Evolutionary conservation across 805 yeast species (phyloP), one percentile per base, ranked within the genome.

Genomic region (Candida dajiaensis): DNA sequence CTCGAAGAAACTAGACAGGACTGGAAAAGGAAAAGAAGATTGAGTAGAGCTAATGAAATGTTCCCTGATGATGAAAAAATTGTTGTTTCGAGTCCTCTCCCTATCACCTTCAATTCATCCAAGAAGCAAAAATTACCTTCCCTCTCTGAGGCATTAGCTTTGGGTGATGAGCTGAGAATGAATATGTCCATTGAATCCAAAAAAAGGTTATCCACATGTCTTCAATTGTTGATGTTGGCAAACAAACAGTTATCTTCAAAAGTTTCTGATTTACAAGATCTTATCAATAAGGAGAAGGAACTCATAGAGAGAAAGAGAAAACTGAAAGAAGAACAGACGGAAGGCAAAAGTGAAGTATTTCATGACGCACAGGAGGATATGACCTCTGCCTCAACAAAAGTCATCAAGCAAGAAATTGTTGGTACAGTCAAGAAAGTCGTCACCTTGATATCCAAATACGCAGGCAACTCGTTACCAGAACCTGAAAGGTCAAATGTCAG

Each of bases 381-480:
- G 51, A 43, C 55, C 2, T 36, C 43, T 23, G 33, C 31, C 8
- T 19, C 31, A 21, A 33, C 44, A n/a, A 46, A 49, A 12, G 59
- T 80, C 40, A 74, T 90, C 31, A 85, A 87, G 52, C 77, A 81
- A 53, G 99, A 92, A 54, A 88, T 92, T 31, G 83, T 90, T 9
- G 77, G 85, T 0, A 94, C 97, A 0, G 90, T 94, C 22, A 87
- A 88, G 62, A 92, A 89, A 61, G 89, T 89, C 41, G 89, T 90
- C 31, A 79, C 81, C 37, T 79, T 92, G 35, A 85, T 94, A 11
- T 87, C 97, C 4, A 86, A 85, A 52, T 87, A 88, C 55, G 86
- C 89, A 1, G 89, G 90, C 0, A 78, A 73, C 49, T 78, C 89
- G 3, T 64, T 85, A 29, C 88, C 89, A 8, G 89, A 83, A 53